Evolutionary conservation across 345 rosid genomes (phyloP), one percentile per base, ranked within the genome.

Genomic region (Geranium brycei): DNA sequence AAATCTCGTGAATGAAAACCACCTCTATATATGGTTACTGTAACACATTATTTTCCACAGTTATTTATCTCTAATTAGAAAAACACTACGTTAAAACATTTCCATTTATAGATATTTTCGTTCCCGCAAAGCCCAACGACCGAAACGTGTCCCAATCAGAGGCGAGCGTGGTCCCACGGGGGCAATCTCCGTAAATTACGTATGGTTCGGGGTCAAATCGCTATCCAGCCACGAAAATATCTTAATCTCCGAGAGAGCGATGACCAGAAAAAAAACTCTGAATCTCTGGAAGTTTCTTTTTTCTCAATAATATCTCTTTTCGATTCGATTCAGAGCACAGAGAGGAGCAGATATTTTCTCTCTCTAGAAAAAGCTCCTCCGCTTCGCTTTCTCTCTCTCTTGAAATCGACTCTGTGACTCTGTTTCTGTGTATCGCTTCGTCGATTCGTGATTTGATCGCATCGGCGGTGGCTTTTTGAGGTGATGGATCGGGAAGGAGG

Each of bases 401-500:
- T 17, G 16, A 69, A 59, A 64, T 63, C 59, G 47, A 17, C 59
- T 18, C 56, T 56, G 62, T 16, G 3, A 3, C 7, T 1, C 19
- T 59, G 23, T 0, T 10, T 1, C n/a, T n/a, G n/a, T n/a, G n/a
- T 15, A 0, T 6, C 1, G 28, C 0, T 1, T 13, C 3, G 3
- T 32, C 19, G 17, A 28, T 16, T 13, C 62, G 1, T 18, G 30
- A 41, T 40, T 17, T 57, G n/a, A 51, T 56, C 18, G 17, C 41
- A 17, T 13, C 15, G 40, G 14, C 6, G 61, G 11, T 19, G 55
- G 6, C 13, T 59, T 17, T 31, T 8, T 31, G 7, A n/a, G 5
- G 31, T n/a, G 59, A 86, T 91, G 98, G 89, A 85, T 59, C 68
- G 82, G 15, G 86, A 64, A 73, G 96, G 87, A 69, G 95, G 89